Evolutionary conservation across 192 early-diverging fungal genomes (phyloP).

Genomic region (Gaertneriomyces sp.): DNA sequence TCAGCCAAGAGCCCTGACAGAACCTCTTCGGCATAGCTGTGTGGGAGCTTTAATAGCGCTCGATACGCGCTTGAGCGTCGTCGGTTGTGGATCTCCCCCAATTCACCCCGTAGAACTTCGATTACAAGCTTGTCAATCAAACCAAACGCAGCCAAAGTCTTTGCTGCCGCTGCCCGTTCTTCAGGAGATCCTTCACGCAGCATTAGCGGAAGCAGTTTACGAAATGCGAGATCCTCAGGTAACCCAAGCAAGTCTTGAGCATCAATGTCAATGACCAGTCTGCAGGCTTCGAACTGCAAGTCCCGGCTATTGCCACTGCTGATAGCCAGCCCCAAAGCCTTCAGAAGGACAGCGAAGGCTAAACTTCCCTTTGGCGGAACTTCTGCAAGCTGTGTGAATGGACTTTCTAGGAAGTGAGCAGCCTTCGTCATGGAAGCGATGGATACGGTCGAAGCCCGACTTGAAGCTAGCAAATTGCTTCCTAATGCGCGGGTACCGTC

Average conservation of each 20-base stretch:
- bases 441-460: no score
- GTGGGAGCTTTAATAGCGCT: constrained; percentile 22
- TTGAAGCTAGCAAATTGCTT: no score
- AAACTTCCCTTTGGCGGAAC: constrained; percentile 15
- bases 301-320: constrained; percentile 17
- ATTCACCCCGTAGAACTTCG: constrained; percentile 21
- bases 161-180: constrained; percentile 38
- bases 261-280: constrained; percentile 34
- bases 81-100: constrained; percentile 36
- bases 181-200: constrained; percentile 24
- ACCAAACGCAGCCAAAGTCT: constrained; percentile 26
- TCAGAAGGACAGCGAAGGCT: constrained; percentile 24
- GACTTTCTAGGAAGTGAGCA: constrained; percentile 34
- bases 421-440: constrained; percentile 10
- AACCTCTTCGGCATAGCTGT: constrained; percentile 29
- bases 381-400: constrained; percentile 15
- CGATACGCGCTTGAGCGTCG: constrained; percentile 18
- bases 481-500: no score
- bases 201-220: constrained; percentile 38
- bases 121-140: constrained; percentile 35
- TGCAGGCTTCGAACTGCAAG: constrained; percentile 43
- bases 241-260: constrained; percentile 30
- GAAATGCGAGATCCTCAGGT: constrained; percentile 48
- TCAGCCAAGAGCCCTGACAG: constrained; percentile 32
- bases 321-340: constrained; percentile 36